Conservation (phyloP, 2,329 filamentous ascomycete genomes). For the Parasarocladium wereldwijsianum region DNA sequence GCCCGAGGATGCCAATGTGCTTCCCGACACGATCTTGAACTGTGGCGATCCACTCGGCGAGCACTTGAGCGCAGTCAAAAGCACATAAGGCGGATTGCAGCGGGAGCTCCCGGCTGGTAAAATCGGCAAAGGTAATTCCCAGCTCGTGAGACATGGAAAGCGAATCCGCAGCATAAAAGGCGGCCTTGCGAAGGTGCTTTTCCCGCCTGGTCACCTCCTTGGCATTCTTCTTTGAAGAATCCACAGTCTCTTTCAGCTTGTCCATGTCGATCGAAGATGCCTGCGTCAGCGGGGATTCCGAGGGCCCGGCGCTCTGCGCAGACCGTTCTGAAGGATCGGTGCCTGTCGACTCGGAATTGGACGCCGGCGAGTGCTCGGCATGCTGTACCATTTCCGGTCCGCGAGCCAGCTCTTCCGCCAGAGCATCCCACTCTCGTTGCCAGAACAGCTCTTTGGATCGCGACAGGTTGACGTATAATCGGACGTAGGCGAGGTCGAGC, state of each 20-base stretch:
- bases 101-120: slow-evolving; percentile 70
- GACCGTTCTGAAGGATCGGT: slow-evolving; percentile 33
- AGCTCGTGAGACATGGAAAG: slow-evolving; percentile 78
- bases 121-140: slow-evolving; percentile 72
- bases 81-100: slow-evolving; percentile 84
- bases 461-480: slow-evolving; percentile 85
- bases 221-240: no score
- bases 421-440: slow-evolving; percentile 83
- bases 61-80: slow-evolving; percentile 85
- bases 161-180: slow-evolving; percentile 86
- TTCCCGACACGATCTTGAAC: slow-evolving; percentile 88
- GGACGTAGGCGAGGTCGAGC: slow-evolving; percentile 80
- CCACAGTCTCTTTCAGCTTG: slow-evolving; percentile 9
- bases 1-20: slow-evolving; percentile 75
- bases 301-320: slow-evolving; percentile 28
- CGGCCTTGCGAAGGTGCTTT: slow-evolving; percentile 81
- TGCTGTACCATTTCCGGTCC: slow-evolving; percentile 65
- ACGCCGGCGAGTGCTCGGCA: slow-evolving; percentile 45
- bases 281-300: slow-evolving; percentile 37
- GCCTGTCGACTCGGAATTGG: slow-evolving; percentile 24
- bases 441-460: slow-evolving; percentile 87
- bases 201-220: slow-evolving; percentile 48
- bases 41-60: slow-evolving; percentile 87
- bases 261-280: slow-evolving; percentile 31
- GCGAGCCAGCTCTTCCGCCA: slow-evolving; percentile 73